phyloP scores from a whole-genome alignment of 2,329 filamentous ascomycete species.

The Fusarium dlaminii region DNA sequence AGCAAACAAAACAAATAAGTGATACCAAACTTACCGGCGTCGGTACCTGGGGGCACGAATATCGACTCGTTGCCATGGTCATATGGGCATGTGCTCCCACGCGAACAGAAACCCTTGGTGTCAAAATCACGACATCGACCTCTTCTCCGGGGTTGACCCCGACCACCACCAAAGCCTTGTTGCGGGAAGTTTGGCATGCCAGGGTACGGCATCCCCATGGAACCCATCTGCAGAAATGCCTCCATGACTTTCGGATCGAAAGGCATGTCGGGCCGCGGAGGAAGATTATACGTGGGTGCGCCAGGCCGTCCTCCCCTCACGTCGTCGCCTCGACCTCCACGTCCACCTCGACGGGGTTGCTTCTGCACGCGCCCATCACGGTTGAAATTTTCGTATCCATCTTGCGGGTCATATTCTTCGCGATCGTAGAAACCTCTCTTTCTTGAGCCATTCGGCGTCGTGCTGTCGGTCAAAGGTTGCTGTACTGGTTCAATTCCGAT shows the following conservation, averaged over 20 bases:
- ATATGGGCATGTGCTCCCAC: conserved; percentile 73
- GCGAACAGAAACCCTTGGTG: conserved; percentile 75
- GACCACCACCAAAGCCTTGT: conserved; percentile 36
- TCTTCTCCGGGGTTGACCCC: conserved; percentile 48
- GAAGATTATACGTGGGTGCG: conserved; percentile 27
- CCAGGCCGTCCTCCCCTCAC: conserved; percentile 28
- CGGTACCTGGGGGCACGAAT: conserved; percentile 47
- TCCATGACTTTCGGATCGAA: conserved; percentile 71
- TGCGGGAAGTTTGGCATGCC: conserved; percentile 53
- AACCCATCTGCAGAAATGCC: conserved; percentile 69
- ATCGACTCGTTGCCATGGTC: conserved; percentile 70
- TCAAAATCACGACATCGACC: conserved; percentile 76
- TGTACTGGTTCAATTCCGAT: conserved; percentile 21
- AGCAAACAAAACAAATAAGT: not conserved
- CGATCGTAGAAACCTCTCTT: conserved; percentile 52
- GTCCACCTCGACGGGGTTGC: conserved; percentile 65
- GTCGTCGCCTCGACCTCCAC: conserved; percentile 41
- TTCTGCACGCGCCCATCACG: conserved; percentile 62
- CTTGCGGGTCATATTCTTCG: conserved; percentile 28
- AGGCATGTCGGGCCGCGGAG: conserved; percentile 45
- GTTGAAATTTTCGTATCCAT: conserved; percentile 39
- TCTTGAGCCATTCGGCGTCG: conserved; percentile 37
- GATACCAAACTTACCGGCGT: conserved; percentile 37
- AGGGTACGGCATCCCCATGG: conserved; percentile 58
- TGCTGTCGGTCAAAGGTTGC: conserved; percentile 27